Base-by-base conservation (phyloP, 768 basidiomycete species). In the Boletus patriciae region DNA sequence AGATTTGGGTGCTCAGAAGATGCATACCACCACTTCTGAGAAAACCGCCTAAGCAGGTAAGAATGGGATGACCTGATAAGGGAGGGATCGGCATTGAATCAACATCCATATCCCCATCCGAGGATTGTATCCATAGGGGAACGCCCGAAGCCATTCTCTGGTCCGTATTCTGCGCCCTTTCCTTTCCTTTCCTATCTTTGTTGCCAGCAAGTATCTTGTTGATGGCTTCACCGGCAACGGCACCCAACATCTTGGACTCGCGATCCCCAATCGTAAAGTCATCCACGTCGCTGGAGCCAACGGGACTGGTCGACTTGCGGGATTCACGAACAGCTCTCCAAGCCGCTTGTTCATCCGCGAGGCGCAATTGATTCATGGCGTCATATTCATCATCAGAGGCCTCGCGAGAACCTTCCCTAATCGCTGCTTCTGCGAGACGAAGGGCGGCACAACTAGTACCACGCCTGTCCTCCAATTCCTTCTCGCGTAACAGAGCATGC, bases 401-500 rank as follows among this genome's bases (percentile, higher is more conserved):
- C 21, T 76, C 62, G 4, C 61, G 49, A 40, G 69, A 69, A 50
- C 66, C 74, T 49, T 72, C 69, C 37, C 62, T 68, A 4, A 77
- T 55, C 13, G 74, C 73, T 41, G 64, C 69, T 60, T 84, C 82
- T 15, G 83, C 84, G 15, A 66, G 77, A 57, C 68, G 73, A 51
- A 82, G 64, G 9, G 77, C 81, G 9, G 76, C 70, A 15, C 46
- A 68, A 42, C 77, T 78, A 27, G 75, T 73, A 15, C 73, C 71
- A 21, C 61, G 73, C 41, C 61, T 67, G 6, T 73, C 61, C 43
- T 64, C 62, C 25, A 63, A 42, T 18, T 61, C 58, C 64, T 83
- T 86, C 68, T 86, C 84, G 59, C 76, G 80, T 38, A 86, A 66
- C 31, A 87, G 76, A 2, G 73, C 77, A 47, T 76, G 78, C 21